phyloP scores from a whole-genome alignment of 139 green algal species.

The Micractinium sp. region DNA sequence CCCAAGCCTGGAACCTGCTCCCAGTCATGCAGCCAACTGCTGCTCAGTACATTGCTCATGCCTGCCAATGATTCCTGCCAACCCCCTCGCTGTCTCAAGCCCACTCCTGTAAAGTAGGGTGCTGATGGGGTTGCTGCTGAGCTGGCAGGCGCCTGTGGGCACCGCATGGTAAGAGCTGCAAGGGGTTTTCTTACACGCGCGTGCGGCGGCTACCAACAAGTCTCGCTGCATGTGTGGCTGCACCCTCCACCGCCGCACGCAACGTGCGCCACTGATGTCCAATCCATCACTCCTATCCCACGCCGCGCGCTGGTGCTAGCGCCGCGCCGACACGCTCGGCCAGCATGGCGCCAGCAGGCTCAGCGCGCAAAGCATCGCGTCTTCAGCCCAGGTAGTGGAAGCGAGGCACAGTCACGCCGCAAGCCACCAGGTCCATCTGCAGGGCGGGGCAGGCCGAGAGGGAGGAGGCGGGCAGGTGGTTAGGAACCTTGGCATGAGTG shows the following conservation, averaged over 20 bases:
- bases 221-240: not conserved
- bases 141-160: too few relatives aligned
- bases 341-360: not conserved
- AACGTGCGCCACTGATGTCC: not conserved
- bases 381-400: slow-evolving; percentile 48
- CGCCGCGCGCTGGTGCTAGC: too few relatives aligned
- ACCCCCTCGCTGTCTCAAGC: too few relatives aligned
- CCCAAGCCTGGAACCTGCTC: too few relatives aligned
- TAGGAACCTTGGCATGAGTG: not conserved
- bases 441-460: not conserved
- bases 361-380: not conserved
- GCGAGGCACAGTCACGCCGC: slow-evolving; percentile 27
- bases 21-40: too few relatives aligned
- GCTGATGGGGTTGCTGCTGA: too few relatives aligned
- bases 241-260: not conserved
- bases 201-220: not conserved
- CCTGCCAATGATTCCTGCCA: too few relatives aligned
- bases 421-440: slow-evolving; percentile 58
- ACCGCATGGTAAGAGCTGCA: too few relatives aligned
- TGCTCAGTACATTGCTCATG: too few relatives aligned
- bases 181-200: slow-evolving; percentile 11
- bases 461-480: not conserved
- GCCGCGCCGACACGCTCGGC: not conserved
- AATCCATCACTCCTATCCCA: not conserved
- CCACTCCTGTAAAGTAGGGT: too few relatives aligned